phyloP scores from a whole-genome alignment of 352 stramenopile genomes.

The Phytophthora sp. region DNA sequence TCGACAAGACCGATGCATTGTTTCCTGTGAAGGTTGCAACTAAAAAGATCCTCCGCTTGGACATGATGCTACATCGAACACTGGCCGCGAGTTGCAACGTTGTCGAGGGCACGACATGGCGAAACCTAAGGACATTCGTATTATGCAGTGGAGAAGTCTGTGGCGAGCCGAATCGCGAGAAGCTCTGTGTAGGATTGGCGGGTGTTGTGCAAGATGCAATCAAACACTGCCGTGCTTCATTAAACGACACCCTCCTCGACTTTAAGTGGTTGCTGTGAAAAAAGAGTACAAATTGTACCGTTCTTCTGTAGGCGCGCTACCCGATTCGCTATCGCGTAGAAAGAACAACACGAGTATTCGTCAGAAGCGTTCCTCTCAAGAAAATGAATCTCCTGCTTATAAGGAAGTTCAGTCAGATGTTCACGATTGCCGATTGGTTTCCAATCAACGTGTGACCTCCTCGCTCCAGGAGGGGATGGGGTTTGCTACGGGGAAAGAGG shows the following conservation, averaged over 20 bases:
- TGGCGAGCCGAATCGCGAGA: not conserved
- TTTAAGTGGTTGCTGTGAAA: too few relatives aligned
- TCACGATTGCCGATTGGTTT: not conserved
- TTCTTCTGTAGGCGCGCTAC: too few relatives aligned
- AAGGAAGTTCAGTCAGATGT: not conserved
- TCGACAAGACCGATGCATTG: not conserved
- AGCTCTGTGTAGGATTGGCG: not conserved
- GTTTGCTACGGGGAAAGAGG: not conserved
- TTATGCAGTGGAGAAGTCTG: not conserved
- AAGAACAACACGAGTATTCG: too few relatives aligned
- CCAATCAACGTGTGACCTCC: not conserved
- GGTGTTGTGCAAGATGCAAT: not conserved
- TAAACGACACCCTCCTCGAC: too few relatives aligned
- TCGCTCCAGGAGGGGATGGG: not conserved
- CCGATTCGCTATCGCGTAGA: too few relatives aligned
- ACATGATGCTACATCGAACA: slow-evolving; percentile 8
- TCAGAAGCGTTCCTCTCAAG: too few relatives aligned
- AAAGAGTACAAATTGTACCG: too few relatives aligned
- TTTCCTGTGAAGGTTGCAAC: not conserved
- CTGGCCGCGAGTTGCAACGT: too few relatives aligned
- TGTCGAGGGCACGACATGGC: not conserved
- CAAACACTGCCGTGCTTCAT: not conserved
- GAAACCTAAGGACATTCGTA: not conserved
- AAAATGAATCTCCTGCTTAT: not conserved
- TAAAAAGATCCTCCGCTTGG: not conserved